Conservation (phyloP, 2,329 filamentous ascomycete species). For the Scleromitrula shiraiana region DNA sequence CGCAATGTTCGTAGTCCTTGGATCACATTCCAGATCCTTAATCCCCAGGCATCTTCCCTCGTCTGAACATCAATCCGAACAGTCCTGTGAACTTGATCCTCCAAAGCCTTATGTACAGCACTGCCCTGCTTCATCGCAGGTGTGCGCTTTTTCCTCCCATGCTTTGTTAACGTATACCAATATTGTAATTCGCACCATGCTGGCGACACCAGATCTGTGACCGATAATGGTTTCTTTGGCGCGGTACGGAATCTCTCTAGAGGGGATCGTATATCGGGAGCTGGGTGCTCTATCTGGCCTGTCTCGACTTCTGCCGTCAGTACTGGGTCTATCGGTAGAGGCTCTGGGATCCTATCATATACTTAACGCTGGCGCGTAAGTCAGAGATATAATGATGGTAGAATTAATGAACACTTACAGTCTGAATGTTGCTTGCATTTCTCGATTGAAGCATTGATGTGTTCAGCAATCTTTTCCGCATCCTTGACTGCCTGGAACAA, state of each 20-base stretch:
- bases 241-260: constrained; percentile 70
- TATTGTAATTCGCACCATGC: constrained; percentile 97
- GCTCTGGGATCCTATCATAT: constrained; percentile 31
- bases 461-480: constrained; percentile 22
- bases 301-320: not conserved
- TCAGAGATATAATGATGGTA: constrained; percentile 40
- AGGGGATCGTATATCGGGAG: constrained; percentile 47
- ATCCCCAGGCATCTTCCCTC: constrained; percentile 73
- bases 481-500: constrained; percentile 25
- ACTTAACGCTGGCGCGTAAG: constrained; percentile 57
- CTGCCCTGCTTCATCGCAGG: constrained; percentile 77
- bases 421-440: constrained; percentile 39
- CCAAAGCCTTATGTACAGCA: constrained; percentile 71
- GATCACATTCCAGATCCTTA: constrained; percentile 85
- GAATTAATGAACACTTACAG: constrained; percentile 34
- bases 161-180: constrained; percentile 72
- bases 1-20: constrained; percentile 71
- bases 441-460: constrained; percentile 23
- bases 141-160: constrained; percentile 68
- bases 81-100: constrained; percentile 75
- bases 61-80: constrained; percentile 64
- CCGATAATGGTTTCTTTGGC: constrained; percentile 72
- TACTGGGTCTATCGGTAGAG: not conserved
- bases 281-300: constrained; percentile 2
- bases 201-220: constrained; percentile 80